A percentile compares a stretch with the other conserved stretches of the same genome.
Conservation (phyloP, 75 land plant genomes). For the Picea glauca region DNA sequence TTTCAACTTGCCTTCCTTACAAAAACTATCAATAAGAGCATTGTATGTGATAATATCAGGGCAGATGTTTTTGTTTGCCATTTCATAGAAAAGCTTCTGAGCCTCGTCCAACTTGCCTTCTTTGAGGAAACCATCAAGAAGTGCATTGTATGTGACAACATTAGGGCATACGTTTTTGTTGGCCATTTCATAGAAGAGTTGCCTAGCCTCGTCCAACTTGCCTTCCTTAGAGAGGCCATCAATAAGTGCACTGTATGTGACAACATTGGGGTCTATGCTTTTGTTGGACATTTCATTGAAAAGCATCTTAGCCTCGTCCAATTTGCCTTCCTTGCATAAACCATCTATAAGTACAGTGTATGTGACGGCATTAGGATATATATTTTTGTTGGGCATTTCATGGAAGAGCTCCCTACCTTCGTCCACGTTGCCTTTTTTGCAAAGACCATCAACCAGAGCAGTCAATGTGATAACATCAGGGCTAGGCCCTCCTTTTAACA, state of each 20-base stretch:
- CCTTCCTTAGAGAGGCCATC: conserved; percentile 23
- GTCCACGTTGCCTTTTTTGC: conserved; percentile 1
- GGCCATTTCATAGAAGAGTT: conserved; percentile 20
- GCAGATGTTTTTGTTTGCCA: conserved; percentile 12
- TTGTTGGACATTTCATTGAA: conserved; percentile 22
- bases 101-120: conserved; percentile 24
- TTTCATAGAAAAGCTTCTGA: conserved; percentile 16
- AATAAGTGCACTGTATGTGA: conserved; percentile 27
- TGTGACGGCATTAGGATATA: conserved; percentile 25
- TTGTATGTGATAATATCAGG: conserved; percentile 14
- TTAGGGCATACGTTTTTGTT: conserved; percentile 7
- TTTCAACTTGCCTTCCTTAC: conserved; percentile 6
- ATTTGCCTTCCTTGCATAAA: conserved; percentile 16
- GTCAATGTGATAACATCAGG: conserved; percentile 30
- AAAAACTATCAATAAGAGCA: conserved; percentile 2
- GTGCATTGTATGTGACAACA: conserved; percentile 19
- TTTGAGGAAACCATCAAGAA: conserved; percentile 19
- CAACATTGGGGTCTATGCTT: conserved; percentile 17
- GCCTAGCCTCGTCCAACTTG: conserved; percentile 12
- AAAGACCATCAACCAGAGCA: conserved; percentile 11
- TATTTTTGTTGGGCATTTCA: conserved; percentile 13
- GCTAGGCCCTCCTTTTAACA: conserved; percentile 17
- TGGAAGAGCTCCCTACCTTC: conserved; percentile 16
- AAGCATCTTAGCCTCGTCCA: conserved; percentile 19
- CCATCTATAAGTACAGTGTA: conserved; percentile 20